These are phyloP conservation scores for Penicillium pancosmium DNA, from an alignment of 495 filamentous ascomycete species.

Conservation along the genomic window DNA sequence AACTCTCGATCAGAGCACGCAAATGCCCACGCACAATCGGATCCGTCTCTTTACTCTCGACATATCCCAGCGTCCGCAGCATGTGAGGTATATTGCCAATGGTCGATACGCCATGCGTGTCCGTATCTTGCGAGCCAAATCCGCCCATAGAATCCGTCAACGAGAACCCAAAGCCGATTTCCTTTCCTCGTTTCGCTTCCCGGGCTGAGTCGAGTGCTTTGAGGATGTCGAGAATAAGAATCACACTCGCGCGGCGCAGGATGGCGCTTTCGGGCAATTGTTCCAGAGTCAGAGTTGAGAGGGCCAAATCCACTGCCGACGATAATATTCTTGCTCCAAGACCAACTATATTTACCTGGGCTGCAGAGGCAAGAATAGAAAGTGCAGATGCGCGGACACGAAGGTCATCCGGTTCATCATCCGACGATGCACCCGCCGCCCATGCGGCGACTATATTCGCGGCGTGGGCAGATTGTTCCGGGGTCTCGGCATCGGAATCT, in stretches of 20 bases:
- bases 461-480: conserved; percentile 56
- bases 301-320: conserved; percentile 65
- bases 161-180: conserved; percentile 64
- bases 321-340: conserved; percentile 58
- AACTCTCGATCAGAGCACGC: conserved; percentile 66
- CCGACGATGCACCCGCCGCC: conserved; percentile 61
- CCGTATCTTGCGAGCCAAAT: not conserved
- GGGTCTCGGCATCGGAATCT: conserved; percentile 43
- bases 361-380: conserved; percentile 65
- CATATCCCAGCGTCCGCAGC: conserved; percentile 63
- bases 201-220: conserved; percentile 63
- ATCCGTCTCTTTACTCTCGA: conserved; percentile 70
- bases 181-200: conserved; percentile 44
- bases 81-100: conserved; percentile 63
- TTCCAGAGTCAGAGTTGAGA: conserved; percentile 70
- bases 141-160: conserved; percentile 31
- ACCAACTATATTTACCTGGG: conserved; percentile 68
- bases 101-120: conserved; percentile 23
- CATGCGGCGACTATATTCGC: conserved; percentile 73
- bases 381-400: conserved; percentile 78
- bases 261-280: conserved; percentile 65
- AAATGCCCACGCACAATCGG: conserved; percentile 74
- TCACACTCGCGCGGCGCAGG: conserved; percentile 69
- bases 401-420: conserved; percentile 67
- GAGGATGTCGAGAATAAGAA: conserved; percentile 69